Evolutionary conservation across 2,329 filamentous ascomycete species (phyloP), one percentile per base, ranked within the genome.

Genomic region (Cryphonectria parasitica): DNA sequence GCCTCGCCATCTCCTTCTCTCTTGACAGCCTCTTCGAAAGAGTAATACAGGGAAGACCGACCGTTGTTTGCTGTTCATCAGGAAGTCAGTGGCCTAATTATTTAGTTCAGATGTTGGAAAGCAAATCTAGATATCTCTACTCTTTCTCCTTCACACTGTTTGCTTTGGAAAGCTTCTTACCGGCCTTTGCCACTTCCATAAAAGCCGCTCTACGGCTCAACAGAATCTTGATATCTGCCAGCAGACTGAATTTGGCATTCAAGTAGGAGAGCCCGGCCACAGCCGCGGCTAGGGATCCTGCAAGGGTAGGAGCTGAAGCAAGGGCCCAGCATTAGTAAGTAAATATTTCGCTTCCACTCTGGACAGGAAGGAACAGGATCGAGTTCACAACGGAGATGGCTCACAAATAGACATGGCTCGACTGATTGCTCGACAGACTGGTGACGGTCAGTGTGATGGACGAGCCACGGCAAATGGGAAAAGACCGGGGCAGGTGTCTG

Each of bases 231-330:
- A 91, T 73, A 77, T 95, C 92, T 75, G 91, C 88, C 58, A 80
- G 78, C 65, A 94, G 77, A 77, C 92, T 88, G 75, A 87, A 90
- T 81, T 91, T 93, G 68, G 89, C 92, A 76, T 94, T 88, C 61
- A 92, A 81, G 74, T 93, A 92, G 56, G 87, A 85, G 36, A 82
- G 75, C 61, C 78, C 79, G 5, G 81, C 80, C 13, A 80, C 49
- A 36, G 66, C 66, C 56, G 69, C 66, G 11, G 58, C 66, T 34
- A 69, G 62, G 28, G 69, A 36, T 19, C 66, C 71, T 45, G 61
- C 39, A 6, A 68, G 62, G 39, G 69, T 49, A 39, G 71, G 25
- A 13, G 64, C 68, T 65, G 61, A 31, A 39, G 52, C 28, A 17
- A 41, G 5, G 25, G n/a, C 34, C 45, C 19, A 17, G 13, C 15